Base-by-base conservation (phyloP, 2,329 filamentous ascomycete genomes). In the Ceratocystis harringtonii region DNA sequence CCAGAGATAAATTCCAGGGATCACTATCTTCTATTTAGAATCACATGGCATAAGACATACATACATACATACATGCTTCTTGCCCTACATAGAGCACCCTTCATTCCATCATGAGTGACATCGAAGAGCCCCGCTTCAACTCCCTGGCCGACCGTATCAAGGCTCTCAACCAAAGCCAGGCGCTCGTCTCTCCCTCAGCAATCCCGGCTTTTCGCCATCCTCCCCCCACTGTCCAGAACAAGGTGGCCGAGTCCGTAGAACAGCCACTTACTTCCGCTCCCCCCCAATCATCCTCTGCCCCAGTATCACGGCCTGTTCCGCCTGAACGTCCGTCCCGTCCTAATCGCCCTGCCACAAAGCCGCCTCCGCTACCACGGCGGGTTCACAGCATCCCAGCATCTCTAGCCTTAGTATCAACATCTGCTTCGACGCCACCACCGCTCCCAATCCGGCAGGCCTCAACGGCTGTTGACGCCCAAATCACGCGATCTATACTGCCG, bases 121-220 rank as follows among this genome's bases (percentile, higher is more conserved):
- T 79, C 57, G 81, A 85, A 70, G 84, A 86, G 71, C 82, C 82
- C 48, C 80, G 80, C 68, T 85, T 84, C 72, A 84, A 76, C 67
- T 80, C 80, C 6, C 77, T 87, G 30, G 79, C 81, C 3, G 82
- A 85, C 73, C 79, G 84, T 63, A 86, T 86, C 68, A 83, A 84
- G 8, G 84, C 84, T 36, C 77, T 87, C 68, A 86, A 86, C 69
- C 75, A 77, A 71, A 80, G 85, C 72, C 82, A 82, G 73, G 82
- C 81, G 75, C 82, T 86, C 66, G 55, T 62, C 19, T 55, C 62
- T 8, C 43, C 52, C 10, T 41, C 41, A 50, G 41, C 28, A 10
- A n/a, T 8, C 15, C 52, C 55, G 25, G 22, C n/a, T n/a, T 28
- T 28, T 48, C 28, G 72, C 57, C 71, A 71, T 5, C 72, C 74